Percentiles rank a stretch among this genome's conserved stretches.
phyloP scores from a whole-genome alignment of 2,329 filamentous ascomycete species.

The Dothideomycetes sp. region DNA sequence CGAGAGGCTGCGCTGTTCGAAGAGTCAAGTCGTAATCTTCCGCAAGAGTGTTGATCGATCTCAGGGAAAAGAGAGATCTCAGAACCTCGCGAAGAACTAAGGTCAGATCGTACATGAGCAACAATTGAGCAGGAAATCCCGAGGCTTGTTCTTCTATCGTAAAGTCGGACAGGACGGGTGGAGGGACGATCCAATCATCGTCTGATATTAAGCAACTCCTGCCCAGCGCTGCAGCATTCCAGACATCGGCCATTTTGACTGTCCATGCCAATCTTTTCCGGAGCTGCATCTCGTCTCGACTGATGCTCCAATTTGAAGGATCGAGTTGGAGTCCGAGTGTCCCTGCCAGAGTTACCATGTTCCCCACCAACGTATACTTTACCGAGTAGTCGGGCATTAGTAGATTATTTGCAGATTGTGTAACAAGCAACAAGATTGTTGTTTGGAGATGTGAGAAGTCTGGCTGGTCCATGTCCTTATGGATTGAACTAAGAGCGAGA shows the following conservation, averaged over 20 bases:
- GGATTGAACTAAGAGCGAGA: background rate
- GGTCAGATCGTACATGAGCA: background rate
- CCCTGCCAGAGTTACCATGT: background rate
- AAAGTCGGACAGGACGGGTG: background rate
- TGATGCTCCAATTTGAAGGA: background rate
- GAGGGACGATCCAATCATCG: background rate
- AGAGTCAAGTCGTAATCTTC: background rate
- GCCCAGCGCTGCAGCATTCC: background rate
- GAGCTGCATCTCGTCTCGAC: background rate
- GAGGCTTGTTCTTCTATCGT: background rate
- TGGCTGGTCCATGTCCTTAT: background rate
- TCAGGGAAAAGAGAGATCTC: background rate
- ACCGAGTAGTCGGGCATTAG: conserved; percentile 2
- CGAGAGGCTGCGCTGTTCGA: background rate
- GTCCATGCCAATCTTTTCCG: background rate
- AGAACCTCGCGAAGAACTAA: background rate
- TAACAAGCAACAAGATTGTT: background rate
- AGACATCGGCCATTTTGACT: background rate
- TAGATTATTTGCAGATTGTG: background rate
- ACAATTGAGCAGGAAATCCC: background rate
- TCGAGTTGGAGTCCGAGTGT: conserved; percentile 3
- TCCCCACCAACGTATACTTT: conserved; percentile 1
- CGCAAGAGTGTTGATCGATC: background rate
- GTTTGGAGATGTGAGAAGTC: background rate
- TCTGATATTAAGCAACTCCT: background rate